Evolutionary conservation across 352 stramenopile genomes (phyloP).

Genomic region (Pythium dissotocum): DNA sequence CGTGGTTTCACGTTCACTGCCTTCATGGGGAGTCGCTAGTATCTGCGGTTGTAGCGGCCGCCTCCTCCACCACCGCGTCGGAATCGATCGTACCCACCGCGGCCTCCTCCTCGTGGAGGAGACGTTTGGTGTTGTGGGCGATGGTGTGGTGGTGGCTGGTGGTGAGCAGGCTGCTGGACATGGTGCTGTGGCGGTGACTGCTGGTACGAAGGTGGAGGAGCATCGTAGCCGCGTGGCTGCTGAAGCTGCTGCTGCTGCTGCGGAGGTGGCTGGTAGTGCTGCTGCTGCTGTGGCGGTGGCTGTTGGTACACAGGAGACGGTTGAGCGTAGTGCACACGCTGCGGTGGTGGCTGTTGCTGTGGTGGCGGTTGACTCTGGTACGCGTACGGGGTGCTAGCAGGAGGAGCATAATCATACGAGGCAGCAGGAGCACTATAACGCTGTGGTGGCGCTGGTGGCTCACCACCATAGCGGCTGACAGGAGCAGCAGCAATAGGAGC

Average conservation of each 20-base stretch:
- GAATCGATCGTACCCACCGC: constrained; percentile 29
- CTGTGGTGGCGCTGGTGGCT: constrained; percentile 8
- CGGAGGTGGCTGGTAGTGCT: constrained; percentile 3
- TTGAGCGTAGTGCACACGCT: constrained; percentile 15
- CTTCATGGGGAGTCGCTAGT: background rate
- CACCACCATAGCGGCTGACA: constrained; percentile 13
- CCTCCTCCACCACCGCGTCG: constrained; percentile 30
- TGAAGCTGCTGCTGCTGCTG: constrained; percentile 9
- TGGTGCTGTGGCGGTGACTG: constrained; percentile 18
- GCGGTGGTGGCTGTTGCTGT: constrained; percentile 13
- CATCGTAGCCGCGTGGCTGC: background rate
- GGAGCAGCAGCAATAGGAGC: constrained; percentile 1
- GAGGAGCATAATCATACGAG: constrained; percentile 22
- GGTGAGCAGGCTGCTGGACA: constrained; percentile 14
- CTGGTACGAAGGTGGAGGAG: constrained; percentile 12
- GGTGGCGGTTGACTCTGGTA: constrained; percentile 14
- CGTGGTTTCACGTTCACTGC: background rate
- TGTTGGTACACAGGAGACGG: constrained; percentile 20
- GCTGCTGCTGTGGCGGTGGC: constrained; percentile 5
- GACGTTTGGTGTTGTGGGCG: constrained; percentile 17
- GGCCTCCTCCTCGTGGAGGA: constrained; percentile 18
- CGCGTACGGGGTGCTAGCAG: constrained; percentile 5
- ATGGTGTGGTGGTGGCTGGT: constrained; percentile 30
- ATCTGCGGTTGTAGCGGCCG: constrained; percentile 29
- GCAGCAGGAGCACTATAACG: constrained; percentile 15